These are phyloP conservation scores for Cicer yamashitae DNA, from an alignment of 306 rosid genomes.

Conservation along the genomic window DNA sequence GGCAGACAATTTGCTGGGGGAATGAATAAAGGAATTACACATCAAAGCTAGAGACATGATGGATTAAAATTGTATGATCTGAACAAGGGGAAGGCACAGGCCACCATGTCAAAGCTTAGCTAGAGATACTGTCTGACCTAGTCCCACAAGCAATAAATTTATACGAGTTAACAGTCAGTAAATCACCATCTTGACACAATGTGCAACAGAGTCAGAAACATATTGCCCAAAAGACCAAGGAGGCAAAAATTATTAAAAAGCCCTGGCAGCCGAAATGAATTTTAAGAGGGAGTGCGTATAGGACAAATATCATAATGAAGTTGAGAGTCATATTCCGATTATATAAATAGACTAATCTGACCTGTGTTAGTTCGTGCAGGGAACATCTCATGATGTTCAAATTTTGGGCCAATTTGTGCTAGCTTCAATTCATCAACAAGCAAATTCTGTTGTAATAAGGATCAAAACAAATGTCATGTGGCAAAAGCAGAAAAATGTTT, in stretches of 20 bases:
- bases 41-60: slow-evolving; percentile 18
- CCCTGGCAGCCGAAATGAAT: background rate
- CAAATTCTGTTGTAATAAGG: slow-evolving; percentile 65
- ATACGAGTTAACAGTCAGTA: background rate
- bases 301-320: background rate
- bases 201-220: slow-evolving; percentile 2
- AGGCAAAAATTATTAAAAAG: background rate
- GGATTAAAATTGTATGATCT: slow-evolving; percentile 24
- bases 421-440: slow-evolving; percentile 80
- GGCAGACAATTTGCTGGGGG: background rate
- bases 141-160: background rate
- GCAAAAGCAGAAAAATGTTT: slow-evolving; percentile 7
- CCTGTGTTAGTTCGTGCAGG: slow-evolving; percentile 98
- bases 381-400: slow-evolving; percentile 87
- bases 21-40: background rate
- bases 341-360: slow-evolving; percentile 46
- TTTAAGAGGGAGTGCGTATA: background rate
- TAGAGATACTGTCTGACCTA: slow-evolving; percentile 3
- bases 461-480: slow-evolving; percentile 32
- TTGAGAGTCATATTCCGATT: slow-evolving; percentile 8
- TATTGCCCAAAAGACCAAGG: background rate
- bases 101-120: background rate
- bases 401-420: slow-evolving; percentile 87
- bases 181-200: background rate
- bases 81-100: slow-evolving; percentile 4